Conservation (phyloP, 1,284 basidiomycete species). For the Fomitopsis pinicola region DNA sequence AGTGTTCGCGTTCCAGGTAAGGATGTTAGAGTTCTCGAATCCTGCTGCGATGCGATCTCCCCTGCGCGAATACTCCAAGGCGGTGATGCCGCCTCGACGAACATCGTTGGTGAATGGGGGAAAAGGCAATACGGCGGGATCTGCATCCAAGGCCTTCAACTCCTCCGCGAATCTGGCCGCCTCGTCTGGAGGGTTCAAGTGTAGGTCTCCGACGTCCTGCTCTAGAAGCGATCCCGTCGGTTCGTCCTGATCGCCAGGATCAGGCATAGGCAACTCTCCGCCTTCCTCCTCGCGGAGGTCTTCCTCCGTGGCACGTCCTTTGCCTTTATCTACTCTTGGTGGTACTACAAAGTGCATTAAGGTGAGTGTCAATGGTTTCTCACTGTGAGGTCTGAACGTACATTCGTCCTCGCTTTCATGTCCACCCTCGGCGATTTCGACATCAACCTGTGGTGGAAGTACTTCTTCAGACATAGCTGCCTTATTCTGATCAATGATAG, state of each 20-base stretch:
- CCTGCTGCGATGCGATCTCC: slow-evolving; percentile 19
- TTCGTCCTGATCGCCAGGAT: neutral
- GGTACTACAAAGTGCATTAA: neutral
- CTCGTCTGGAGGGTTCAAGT: neutral
- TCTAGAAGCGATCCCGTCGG: neutral
- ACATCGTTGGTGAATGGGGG: neutral
- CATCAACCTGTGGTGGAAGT: neutral
- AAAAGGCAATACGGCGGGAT: neutral
- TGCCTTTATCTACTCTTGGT: neutral
- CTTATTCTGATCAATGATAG: neutral
- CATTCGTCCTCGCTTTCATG: neutral
- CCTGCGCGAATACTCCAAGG: slow-evolving; percentile 18
- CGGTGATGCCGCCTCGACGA: slow-evolving; percentile 7
- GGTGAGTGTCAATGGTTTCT: neutral
- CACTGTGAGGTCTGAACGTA: neutral
- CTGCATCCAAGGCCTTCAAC: neutral
- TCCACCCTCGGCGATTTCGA: neutral
- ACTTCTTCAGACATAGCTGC: neutral
- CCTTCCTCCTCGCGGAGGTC: neutral
- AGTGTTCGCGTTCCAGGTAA: slow-evolving; percentile 19
- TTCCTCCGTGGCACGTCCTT: neutral
- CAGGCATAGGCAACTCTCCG: neutral
- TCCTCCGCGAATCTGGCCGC: neutral
- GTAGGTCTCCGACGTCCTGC: neutral
- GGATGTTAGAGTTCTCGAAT: slow-evolving; percentile 15